A percentile compares a stretch with the other conserved stretches of the same genome.
phyloP scores from a whole-genome alignment of 2,329 filamentous ascomycete species.

The Fusarium sp. region DNA sequence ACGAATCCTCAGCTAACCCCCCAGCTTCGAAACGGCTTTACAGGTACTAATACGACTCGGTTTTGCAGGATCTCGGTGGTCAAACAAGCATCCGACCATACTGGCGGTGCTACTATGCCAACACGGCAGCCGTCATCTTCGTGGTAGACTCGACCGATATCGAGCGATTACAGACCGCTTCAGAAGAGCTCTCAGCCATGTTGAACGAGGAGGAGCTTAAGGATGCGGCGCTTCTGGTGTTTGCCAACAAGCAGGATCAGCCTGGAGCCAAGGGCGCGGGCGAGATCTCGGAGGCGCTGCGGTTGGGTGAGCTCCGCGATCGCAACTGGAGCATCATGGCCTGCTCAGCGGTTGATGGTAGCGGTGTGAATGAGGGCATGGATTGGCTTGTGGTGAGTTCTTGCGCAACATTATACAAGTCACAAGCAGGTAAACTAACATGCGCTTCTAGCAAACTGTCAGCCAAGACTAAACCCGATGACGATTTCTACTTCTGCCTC shows the following conservation, averaged over 20 bases:
- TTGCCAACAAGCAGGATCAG: conserved; percentile 99
- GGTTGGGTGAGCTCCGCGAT: conserved; percentile 91
- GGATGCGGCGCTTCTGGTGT: conserved; percentile 92
- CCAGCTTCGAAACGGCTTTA: background rate
- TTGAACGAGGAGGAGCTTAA: conserved; percentile 96
- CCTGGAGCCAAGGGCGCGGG: conserved; percentile 96
- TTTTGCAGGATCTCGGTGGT: conserved; percentile 84
- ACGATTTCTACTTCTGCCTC: conserved; percentile 38
- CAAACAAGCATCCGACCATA: conserved; percentile 99
- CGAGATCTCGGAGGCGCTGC: conserved; percentile 94
- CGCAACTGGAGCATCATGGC: conserved; percentile 99
- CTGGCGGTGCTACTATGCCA: conserved; percentile 99
- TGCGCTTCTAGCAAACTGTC: conserved; percentile 54
- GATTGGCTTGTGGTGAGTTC: conserved; percentile 93
- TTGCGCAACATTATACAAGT: too few relatives aligned
- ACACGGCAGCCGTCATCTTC: conserved; percentile 98
- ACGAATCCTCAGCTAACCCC: conserved; percentile 54
- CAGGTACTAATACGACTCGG: conserved; percentile 22
- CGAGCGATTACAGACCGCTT: conserved; percentile 90
- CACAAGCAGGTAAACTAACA: conserved; percentile 18
- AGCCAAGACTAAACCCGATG: conserved; percentile 51
- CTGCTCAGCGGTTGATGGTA: conserved; percentile 95
- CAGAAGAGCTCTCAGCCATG: conserved; percentile 95
- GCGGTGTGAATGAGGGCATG: conserved; percentile 97
- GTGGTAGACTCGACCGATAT: conserved; percentile 99